A percentile compares a stretch with the other conserved stretches of the same genome.
phyloP scores from a whole-genome alignment of 2,329 filamentous ascomycete genomes.

The Colletotrichum destructivum region DNA sequence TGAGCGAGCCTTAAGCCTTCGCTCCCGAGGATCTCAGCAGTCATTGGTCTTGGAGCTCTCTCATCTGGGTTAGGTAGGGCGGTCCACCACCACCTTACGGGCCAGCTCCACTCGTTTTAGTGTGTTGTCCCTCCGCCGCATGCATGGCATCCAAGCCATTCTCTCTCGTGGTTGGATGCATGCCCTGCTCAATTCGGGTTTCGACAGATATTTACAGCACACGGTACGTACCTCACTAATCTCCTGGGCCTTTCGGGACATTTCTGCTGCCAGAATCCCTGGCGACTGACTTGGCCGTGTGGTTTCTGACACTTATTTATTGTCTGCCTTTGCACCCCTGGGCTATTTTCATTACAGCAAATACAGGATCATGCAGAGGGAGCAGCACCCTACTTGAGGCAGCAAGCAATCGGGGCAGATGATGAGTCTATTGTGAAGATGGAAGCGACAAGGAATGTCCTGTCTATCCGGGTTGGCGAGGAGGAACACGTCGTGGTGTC shows the following conservation, averaged over 20 bases:
- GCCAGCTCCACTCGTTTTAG: slow-evolving; percentile 32
- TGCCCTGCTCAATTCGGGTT: slow-evolving; percentile 4
- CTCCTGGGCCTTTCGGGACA: slow-evolving; percentile 6
- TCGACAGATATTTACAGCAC: slow-evolving; percentile 16
- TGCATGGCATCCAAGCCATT: slow-evolving; percentile 26
- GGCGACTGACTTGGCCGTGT: not conserved
- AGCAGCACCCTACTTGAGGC: not conserved
- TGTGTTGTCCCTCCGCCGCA: slow-evolving; percentile 30
- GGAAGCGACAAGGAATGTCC: not conserved
- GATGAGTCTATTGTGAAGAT: not conserved
- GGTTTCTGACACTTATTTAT: not conserved
- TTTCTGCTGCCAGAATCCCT: slow-evolving; percentile 23
- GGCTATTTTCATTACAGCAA: not conserved
- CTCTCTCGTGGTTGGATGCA: not conserved
- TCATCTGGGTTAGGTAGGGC: slow-evolving; percentile 11
- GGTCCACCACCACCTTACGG: not conserved
- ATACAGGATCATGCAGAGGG: not conserved
- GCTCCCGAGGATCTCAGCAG: not conserved
- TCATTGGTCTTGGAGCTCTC: slow-evolving; percentile 7
- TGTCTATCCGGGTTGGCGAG: not conserved
- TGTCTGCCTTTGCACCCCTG: slow-evolving; percentile 4
- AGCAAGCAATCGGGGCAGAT: not conserved
- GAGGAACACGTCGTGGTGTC: not conserved
- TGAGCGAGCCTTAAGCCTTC: not conserved
- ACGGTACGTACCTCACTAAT: slow-evolving; percentile 15